Evolutionary conservation across 2,329 filamentous ascomycete species (phyloP).

Genomic region (Ceratocystis colombiana): DNA sequence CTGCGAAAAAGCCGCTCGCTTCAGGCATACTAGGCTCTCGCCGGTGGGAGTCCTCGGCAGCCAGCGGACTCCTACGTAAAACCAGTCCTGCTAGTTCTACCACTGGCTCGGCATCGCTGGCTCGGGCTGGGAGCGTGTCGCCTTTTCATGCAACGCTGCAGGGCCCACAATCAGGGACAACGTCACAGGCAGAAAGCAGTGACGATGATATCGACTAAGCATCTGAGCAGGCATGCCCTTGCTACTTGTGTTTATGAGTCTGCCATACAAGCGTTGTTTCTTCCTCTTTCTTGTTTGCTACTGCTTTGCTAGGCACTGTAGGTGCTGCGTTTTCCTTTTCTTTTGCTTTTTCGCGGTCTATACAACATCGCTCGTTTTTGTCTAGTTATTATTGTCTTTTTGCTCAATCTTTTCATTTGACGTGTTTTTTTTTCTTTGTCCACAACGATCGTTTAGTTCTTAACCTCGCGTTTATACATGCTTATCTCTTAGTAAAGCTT

Average conservation of each 20-base stretch:
- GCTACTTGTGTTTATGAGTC: not conserved
- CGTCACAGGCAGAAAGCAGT: constrained; percentile 14
- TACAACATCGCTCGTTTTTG: not conserved
- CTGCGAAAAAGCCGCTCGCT: constrained; percentile 33
- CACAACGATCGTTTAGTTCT: not conserved
- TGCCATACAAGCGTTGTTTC: not conserved
- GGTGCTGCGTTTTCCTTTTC: too few species aligned
- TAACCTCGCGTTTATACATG: not conserved
- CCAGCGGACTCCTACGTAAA: constrained; percentile 38
- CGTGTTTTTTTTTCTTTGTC: not conserved
- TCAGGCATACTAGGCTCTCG: constrained; percentile 35
- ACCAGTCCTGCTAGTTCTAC: constrained; percentile 31
- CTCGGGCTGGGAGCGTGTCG: constrained; percentile 15
- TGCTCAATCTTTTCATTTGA: not conserved
- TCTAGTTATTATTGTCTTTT: constrained; percentile 14
- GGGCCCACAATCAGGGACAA: not conserved
- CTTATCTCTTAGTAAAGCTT: not conserved
- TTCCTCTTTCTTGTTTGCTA: not conserved
- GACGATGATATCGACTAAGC: constrained; percentile 26
- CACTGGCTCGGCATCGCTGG: constrained; percentile 31
- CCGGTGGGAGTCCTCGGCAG: constrained; percentile 35
- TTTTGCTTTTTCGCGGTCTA: not conserved
- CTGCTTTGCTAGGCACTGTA: not conserved
- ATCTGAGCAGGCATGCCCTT: constrained; percentile 1
- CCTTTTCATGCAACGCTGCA: constrained; percentile 23